Conservation (phyloP, 768 basidiomycete species). For the Austroboletus festivus region DNA sequence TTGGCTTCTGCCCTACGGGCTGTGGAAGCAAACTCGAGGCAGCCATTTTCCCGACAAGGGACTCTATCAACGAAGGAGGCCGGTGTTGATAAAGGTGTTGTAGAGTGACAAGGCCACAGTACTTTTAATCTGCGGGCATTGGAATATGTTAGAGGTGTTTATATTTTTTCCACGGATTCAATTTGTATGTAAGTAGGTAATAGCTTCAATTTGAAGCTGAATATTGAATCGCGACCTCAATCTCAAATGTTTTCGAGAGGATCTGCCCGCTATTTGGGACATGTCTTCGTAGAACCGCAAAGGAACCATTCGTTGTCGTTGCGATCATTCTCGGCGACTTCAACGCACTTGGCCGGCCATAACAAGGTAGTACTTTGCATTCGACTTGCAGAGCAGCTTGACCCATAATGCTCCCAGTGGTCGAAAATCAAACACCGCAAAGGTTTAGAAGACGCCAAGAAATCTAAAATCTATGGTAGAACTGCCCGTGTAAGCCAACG, state of each 20-base stretch:
- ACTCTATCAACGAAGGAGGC: constrained; percentile 8
- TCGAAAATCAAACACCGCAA: constrained; percentile 75
- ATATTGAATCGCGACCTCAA: no score
- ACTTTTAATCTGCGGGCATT: no score
- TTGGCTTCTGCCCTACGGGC: constrained; percentile 66
- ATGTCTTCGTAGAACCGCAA: constrained; percentile 2
- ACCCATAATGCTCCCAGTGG: constrained; percentile 56
- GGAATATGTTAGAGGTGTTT: no score
- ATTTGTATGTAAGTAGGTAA: no score
- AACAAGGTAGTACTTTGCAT: constrained; percentile 36
- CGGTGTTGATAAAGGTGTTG: neutral
- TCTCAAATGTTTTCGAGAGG: constrained; percentile 10
- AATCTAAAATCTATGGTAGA: constrained; percentile 54
- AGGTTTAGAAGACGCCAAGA: constrained; percentile 59
- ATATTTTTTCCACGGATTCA: constrained; percentile 3
- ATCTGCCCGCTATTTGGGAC: neutral
- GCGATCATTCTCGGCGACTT: constrained; percentile 28
- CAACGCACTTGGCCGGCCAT: constrained; percentile 35
- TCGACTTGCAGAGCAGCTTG: constrained; percentile 4
- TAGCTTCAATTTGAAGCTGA: no score
- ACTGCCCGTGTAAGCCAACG: constrained; percentile 48
- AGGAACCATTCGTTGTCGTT: neutral
- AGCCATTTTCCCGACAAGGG: constrained; percentile 2
- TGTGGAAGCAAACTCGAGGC: constrained; percentile 47
- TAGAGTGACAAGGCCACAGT: no score